Base-by-base conservation (phyloP, 139 green algal genomes). In the Micractinium conductrix region DNA sequence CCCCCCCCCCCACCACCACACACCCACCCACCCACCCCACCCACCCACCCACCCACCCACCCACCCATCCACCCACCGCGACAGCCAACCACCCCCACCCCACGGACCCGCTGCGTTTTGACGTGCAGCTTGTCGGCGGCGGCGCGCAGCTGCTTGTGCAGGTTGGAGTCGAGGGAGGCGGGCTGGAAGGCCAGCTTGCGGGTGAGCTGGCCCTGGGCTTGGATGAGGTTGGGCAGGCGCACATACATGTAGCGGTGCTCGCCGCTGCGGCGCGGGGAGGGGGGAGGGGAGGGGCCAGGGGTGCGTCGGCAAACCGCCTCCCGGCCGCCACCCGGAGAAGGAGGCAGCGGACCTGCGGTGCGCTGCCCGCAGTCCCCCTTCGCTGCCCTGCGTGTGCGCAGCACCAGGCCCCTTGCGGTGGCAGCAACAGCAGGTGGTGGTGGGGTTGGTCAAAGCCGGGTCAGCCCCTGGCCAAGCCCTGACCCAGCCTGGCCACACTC, bases 121-220 rank as follows among this genome's bases (percentile, higher is more conserved):
- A 70, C 48, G 68, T 93, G 76, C 38, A 72, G 79, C 81, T 92
- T 71, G 67, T 91, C 76, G 1, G 76, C 28, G 53, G 76, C 76
- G 0, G 76, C 76, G 28, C 76, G 76, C 76, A 82, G n/a, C 76
- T 82, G 76, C 37, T 72, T 82, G 76, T 82, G 76, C 76, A 82
- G 76, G 76, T 82, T 82, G 58, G 70, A 53, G 42, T 53, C 79
- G 70, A 96, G 80, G 21, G 80, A 92, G 73, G 89, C 89, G 24
- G 95, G 95, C 40, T 89, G 88, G 58, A 97, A 90, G 17, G 83
- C 84, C 53, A 97, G 79, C 74, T 93, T 94, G 40, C 58, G 82
- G 17, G 69, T 73, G 30, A 98, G 84, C n/a, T 89, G 85, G 17
- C 88, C 92, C 83, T 97, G 92, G 17, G 89, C 92, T 91, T 98